Evolutionary conservation across 2,329 filamentous ascomycete genomes (phyloP), one percentile per base, ranked within the genome.

Genomic region (Talaromyces sp.): DNA sequence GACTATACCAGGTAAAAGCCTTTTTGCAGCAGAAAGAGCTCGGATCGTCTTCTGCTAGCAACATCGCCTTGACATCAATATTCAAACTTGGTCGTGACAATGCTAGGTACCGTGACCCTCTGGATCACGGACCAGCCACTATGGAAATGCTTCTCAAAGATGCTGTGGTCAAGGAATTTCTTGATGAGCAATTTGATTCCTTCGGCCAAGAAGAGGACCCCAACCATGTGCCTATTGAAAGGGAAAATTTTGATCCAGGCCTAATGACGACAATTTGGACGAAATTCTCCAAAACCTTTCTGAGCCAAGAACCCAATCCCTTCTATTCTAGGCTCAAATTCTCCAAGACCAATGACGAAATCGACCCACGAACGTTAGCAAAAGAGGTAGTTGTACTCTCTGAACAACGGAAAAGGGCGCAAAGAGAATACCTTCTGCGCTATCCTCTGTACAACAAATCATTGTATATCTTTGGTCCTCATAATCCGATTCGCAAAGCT

Each of bases 121-220:
- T 98, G 17, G 93, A 97, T 71, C 96, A 96, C 71, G 93, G 93
- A 2, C 90, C 90, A 24, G 92, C 91, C 7, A 93, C 91, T 58
- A 89, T 96, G 72, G 95, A 98, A 72, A 96, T 98, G 92, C 82
- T 99, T 55, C 82, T 98, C 52, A 98, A 98, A 71, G 93, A 98
- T 74, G 91, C 92, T 1, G 92, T 99, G 27, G 93, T 99, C 7
- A 88, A 87, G 55, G 95, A 98, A 68, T 99, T 99, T 64, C 83
- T 99, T 4, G 92, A 98, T 68, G 91, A 96, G 65, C 81, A 82
- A 64, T 63, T 70, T 58, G 71, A 59, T 31, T 17, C 38, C 14
- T 58, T 43, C 13, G 38, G 54, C 10, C 50, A 41, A 21, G 13
- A 52, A 31, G 49, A 52, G 17, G 31, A 43, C 14, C 35, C 26